Percentiles rank a stretch among this genome's conserved stretches.
Conservation (phyloP, 768 basidiomycete species). For the Lactarius trivialis region DNA sequence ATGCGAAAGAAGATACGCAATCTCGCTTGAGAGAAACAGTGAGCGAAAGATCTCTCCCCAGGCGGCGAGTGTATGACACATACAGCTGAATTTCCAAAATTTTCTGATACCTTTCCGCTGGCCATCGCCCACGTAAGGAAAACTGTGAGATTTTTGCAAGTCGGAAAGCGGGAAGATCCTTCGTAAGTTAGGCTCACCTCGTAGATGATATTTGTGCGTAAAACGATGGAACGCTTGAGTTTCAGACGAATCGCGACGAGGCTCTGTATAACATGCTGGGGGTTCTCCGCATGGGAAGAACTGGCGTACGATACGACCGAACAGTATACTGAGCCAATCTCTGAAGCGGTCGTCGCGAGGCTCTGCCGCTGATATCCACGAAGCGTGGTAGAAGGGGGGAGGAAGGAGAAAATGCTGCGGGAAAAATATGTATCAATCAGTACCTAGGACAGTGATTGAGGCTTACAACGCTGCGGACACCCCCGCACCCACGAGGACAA, state of each 20-base stretch:
- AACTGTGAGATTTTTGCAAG: constrained; percentile 39
- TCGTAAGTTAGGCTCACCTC: constrained; percentile 40
- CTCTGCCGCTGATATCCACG: constrained; percentile 65
- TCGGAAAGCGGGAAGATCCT: not conserved
- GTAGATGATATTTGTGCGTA: constrained; percentile 56
- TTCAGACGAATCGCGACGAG: constrained; percentile 73
- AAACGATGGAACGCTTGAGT: constrained; percentile 50
- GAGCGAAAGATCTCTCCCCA: not conserved
- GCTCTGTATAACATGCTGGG: constrained; percentile 51
- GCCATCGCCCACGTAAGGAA: constrained; percentile 74
- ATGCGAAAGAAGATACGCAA: constrained; percentile 63
- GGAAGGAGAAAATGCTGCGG: constrained; percentile 56
- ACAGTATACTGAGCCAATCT: constrained; percentile 70
- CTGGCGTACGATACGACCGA: constrained; percentile 68
- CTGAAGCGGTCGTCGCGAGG: constrained; percentile 58
- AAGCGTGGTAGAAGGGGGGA: constrained; percentile 71
- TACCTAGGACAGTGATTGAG: constrained; percentile 21
- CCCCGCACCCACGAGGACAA: constrained; percentile 62
- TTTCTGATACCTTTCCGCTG: constrained; percentile 65
- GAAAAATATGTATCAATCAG: not conserved
- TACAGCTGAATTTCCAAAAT: constrained; percentile 65
- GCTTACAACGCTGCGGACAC: constrained; percentile 72
- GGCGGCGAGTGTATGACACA: constrained; percentile 22
- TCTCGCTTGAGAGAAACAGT: constrained; percentile 41
- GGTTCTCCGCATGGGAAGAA: constrained; percentile 43